Evolutionary conservation across 257 asterid species (phyloP).

Genomic region (Solanum bukasovii): DNA sequence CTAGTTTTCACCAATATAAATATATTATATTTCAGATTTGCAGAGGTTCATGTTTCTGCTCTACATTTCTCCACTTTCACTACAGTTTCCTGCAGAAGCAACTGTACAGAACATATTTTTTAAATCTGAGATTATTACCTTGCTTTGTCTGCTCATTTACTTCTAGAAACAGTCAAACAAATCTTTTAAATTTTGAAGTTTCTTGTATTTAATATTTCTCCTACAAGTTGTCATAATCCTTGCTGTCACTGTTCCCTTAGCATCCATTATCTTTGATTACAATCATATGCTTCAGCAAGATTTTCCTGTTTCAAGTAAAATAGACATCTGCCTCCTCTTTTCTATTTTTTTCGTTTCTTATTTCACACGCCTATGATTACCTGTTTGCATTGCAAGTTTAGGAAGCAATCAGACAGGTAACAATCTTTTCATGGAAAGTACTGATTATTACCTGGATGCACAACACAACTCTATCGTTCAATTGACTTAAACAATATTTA

Average conservation of each 20-base stretch:
- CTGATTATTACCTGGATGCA: neutral
- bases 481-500: neutral
- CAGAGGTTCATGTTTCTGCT: neutral
- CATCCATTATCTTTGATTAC: conserved; percentile 25
- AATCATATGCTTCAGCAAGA: conserved; percentile 21
- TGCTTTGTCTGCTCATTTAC: neutral
- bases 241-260: neutral
- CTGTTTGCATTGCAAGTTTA: neutral
- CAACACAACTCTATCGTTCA: too few relatives aligned
- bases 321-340: neutral
- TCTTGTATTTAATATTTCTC: neutral
- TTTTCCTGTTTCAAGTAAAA: neutral
- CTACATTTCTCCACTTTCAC: neutral
- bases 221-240: neutral
- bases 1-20: neutral
- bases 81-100: neutral
- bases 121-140: neutral
- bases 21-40: neutral
- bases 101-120: neutral
- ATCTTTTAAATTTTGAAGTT: neutral
- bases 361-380: neutral
- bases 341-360: neutral
- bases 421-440: neutral
- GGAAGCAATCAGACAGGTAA: neutral
- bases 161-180: neutral